phyloP scores from a whole-genome alignment of 2,329 filamentous ascomycete species.

The Xylaria sp. region DNA sequence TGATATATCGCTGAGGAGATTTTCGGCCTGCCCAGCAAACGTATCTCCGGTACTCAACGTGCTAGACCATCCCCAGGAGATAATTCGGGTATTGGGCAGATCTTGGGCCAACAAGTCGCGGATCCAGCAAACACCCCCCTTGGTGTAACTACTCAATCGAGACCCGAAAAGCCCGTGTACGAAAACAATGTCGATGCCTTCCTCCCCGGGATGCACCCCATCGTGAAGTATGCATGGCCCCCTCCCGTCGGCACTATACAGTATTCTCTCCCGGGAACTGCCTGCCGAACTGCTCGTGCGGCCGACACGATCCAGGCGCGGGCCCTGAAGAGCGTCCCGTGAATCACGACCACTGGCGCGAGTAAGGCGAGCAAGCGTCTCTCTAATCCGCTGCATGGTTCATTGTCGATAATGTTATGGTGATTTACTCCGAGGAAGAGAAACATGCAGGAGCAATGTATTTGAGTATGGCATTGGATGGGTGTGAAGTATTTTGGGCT shows the following conservation, averaged over 20 bases:
- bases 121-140: conserved; percentile 47
- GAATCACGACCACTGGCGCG: conserved; percentile 44
- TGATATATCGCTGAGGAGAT: conserved; percentile 46
- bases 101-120: conserved; percentile 48
- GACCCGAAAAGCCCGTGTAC: conserved; percentile 49
- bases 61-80: conserved; percentile 48
- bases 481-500: conserved; percentile 18
- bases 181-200: conserved; percentile 48
- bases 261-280: conserved; percentile 45
- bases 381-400: conserved; percentile 50
- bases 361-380: conserved; percentile 48
- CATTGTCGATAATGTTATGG: conserved; percentile 32
- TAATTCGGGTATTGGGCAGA: conserved; percentile 44
- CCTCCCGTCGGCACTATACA: conserved; percentile 43
- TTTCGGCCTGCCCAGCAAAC: conserved; percentile 47
- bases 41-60: conserved; percentile 40
- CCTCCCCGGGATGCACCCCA: conserved; percentile 41
- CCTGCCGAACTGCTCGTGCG: conserved; percentile 47
- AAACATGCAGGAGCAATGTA: conserved; percentile 9
- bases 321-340: conserved; percentile 41
- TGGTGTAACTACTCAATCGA: conserved; percentile 45
- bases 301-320: conserved; percentile 46
- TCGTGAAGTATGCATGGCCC: conserved; percentile 46
- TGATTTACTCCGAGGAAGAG: conserved; percentile 25
- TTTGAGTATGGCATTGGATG: conserved; percentile 15